These are phyloP conservation scores for Pneumocystis sp. DNA, from an alignment of 1,139 yeast genomes.

Conservation along the genomic window DNA sequence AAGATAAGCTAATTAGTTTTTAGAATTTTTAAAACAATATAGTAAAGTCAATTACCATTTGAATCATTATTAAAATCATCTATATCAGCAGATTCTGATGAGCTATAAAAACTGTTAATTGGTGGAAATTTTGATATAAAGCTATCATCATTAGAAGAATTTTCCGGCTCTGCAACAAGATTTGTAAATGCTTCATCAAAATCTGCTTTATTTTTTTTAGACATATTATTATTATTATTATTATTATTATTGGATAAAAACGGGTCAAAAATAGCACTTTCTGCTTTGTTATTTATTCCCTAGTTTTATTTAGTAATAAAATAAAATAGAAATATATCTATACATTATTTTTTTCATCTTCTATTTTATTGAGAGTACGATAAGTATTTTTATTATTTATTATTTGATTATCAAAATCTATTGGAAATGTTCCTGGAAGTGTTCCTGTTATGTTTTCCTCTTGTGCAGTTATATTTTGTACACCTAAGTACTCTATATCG, in stretches of 20 bases:
- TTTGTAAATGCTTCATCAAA: neutral
- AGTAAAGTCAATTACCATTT: neutral
- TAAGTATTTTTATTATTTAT: neutral
- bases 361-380: neutral
- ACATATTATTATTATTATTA: neutral
- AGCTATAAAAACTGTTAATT: neutral
- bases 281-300: neutral
- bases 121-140: neutral
- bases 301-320: neutral
- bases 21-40: neutral
- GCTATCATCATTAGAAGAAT: neutral
- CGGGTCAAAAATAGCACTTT: neutral
- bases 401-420: neutral
- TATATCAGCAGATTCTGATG: neutral
- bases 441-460: neutral
- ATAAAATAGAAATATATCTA: neutral
- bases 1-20: neutral
- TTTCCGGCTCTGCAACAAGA: neutral
- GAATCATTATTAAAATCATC: neutral
- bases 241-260: too few species aligned
- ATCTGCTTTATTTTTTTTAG: neutral
- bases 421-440: neutral
- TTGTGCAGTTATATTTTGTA: neutral
- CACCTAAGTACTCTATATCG: neutral
- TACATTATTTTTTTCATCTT: neutral